Percentiles rank a stretch among this genome's conserved stretches.
These are phyloP conservation scores for Aspergillus sp. DNA, from an alignment of 2,329 filamentous ascomycete species.

Conservation along the genomic window DNA sequence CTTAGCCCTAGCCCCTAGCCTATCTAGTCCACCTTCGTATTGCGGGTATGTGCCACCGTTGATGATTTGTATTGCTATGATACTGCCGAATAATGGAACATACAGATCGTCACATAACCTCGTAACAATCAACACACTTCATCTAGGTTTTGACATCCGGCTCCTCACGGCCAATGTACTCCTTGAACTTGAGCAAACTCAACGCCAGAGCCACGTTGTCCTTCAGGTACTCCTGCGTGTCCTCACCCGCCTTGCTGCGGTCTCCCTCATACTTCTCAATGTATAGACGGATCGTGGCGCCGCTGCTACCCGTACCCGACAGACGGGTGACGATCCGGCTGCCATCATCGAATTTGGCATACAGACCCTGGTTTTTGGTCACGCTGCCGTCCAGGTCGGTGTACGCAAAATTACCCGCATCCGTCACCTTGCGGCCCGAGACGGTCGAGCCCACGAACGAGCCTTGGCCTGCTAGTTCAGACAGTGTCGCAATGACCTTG, in stretches of 20 bases:
- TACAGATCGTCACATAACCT: conserved; percentile 1
- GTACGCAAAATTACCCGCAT: conserved; percentile 95
- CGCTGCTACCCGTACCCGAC: conserved; percentile 89
- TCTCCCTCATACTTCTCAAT: conserved; percentile 92
- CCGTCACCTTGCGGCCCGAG: conserved; percentile 70
- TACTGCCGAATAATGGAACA: too few relatives aligned
- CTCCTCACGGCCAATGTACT: conserved; percentile 84
- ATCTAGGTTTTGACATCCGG: conserved; percentile 92
- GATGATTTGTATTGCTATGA: too few relatives aligned
- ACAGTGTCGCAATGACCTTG: conserved; percentile 77
- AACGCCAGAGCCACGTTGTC: conserved; percentile 81
- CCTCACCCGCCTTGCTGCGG: conserved; percentile 64
- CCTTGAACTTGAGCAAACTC: conserved; percentile 81
- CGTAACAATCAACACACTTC: neutral
- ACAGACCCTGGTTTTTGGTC: conserved; percentile 91
- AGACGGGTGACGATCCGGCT: conserved; percentile 92
- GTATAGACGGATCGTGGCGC: conserved; percentile 93
- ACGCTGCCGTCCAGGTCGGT: conserved; percentile 97
- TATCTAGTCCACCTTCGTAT: too few relatives aligned
- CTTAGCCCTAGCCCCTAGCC: too few relatives aligned
- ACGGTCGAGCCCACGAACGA: conserved; percentile 80
- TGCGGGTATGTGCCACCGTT: too few relatives aligned
- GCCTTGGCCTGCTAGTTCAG: conserved; percentile 58
- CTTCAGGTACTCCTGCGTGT: conserved; percentile 90
- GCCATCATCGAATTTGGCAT: conserved; percentile 86